Evolutionary conservation across 2,329 filamentous ascomycete species (phyloP), one percentile per base, ranked within the genome.

Genomic region (Colletotrichum sp.): DNA sequence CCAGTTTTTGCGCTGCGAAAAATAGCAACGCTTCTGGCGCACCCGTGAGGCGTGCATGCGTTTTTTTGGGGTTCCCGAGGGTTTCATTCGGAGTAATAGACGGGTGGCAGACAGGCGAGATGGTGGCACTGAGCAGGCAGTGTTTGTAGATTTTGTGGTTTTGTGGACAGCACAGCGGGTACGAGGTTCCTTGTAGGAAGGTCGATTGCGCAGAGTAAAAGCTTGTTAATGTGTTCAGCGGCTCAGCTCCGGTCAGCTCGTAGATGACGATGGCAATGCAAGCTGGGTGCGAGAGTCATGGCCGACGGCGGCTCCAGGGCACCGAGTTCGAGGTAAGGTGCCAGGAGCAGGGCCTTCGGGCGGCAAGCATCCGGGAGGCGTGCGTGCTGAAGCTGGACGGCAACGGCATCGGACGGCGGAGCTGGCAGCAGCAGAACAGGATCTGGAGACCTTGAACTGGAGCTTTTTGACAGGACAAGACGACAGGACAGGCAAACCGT

Each of bases 1-100:
- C 74, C 74, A 67, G 59, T 24, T 76, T 76, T 73, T 57, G 65
- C 32, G 74, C 44, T 73, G 74, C 70, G 49, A 74, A 76, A 76
- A 73, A 76, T 74, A 73, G 70, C 65, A 74, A 55, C 57, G 59
- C 49, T n/a, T 49, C 26, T 39, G 64, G 55, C 36, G 65, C 30
- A 63, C 44, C 15, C 52, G 49, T n/a, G 30, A 39, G 52, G 52
- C 26, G 36, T 68, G 44, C 30, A 72, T 67, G 57, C 57, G 39
- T 32, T 12, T 62, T 52, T 49, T 57, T 21, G 62, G 63, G 73
- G 49, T 68, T 64, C 49, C 52, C 32, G 68, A 71, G 32, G 44
- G 71, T 74, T 59, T 73, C 74, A 69, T 69, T 76, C 69, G 74
- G 70, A 68, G 59, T 21, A 65, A 65, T 62, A 60, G 57, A 34